phyloP scores from a whole-genome alignment of 352 stramenopile genomes.

The Phytopythium helicoides region DNA sequence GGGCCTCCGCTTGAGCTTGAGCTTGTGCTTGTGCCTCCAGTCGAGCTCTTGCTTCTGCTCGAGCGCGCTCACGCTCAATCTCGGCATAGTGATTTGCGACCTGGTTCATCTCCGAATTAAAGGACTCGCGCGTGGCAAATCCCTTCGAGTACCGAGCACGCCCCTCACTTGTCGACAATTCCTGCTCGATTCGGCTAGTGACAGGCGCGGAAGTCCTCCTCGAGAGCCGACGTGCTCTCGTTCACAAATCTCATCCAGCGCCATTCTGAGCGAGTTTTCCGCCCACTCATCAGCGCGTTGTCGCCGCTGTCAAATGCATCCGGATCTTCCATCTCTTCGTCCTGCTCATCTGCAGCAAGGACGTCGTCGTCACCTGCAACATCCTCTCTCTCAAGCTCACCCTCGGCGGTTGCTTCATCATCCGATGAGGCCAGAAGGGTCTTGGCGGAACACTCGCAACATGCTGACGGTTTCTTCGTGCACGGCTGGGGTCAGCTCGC shows the following conservation, averaged over 20 bases:
- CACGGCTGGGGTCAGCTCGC: conserved; percentile 53
- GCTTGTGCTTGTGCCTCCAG: conserved; percentile 8
- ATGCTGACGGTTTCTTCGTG: conserved; percentile 40
- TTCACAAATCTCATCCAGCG: conserved; percentile 70
- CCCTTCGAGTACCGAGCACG: conserved; percentile 45
- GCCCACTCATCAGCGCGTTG: conserved; percentile 13
- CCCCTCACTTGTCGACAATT: conserved; percentile 43
- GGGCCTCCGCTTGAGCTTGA: not conserved
- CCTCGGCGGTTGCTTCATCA: conserved; percentile 8
- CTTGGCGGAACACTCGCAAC: conserved; percentile 39
- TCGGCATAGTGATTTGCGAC: conserved; percentile 31
- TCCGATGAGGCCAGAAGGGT: conserved; percentile 12
- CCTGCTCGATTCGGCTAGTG: conserved; percentile 47
- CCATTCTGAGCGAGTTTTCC: conserved; percentile 26
- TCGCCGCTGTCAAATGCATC: conserved; percentile 9
- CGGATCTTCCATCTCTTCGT: conserved; percentile 13
- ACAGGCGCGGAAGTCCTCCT: conserved; percentile 39
- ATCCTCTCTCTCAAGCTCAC: not conserved
- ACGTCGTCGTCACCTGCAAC: too few species aligned
- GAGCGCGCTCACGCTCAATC: conserved; percentile 18
- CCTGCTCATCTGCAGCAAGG: not conserved
- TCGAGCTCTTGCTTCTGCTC: conserved; percentile 23
- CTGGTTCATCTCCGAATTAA: conserved; percentile 30
- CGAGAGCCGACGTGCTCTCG: conserved; percentile 43
- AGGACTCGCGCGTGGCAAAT: conserved; percentile 56